Base-by-base conservation (phyloP, 805 yeast species). In the Tetrapisispora fleetii region DNA sequence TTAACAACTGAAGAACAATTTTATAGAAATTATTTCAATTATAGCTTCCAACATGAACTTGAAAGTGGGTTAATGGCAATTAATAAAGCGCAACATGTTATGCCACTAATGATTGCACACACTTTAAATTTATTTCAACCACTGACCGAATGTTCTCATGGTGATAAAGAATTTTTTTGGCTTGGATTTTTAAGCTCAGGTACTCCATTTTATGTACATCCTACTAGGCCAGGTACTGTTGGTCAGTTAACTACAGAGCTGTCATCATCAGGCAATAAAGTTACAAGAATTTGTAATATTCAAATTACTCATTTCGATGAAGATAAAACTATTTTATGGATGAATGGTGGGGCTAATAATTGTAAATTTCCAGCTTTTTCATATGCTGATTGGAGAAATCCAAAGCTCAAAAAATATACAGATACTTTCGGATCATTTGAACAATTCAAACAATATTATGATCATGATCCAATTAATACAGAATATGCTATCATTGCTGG, bases 141-240 rank as follows among this genome's bases (percentile, higher is more conserved):
- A 24, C 67, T 73, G 22, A 64, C 72, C 0, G 70, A 76, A 1
- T 75, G 81, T 17, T 72, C 80, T 18, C 82, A 82, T 72, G 88
- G 88, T 37, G 90, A 83, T 53, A 83, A 83, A 56, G 90, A 83
- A 59, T 71, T 80, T 58, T 78, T 81, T 54, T 83, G 90, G 89
- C 60, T 83, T 28, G 85, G 83, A 0, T 74, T 80, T 58, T 71
- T 76, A 40, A 67, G 75, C 37, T 70, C 76, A 40, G 81, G 86
- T 11, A 79, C 80, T 55, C 79, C 77, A 9, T 56, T 46, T 39
- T 38, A 54, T 5, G 50, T 56, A 13, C 45, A 55, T 37, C 40
- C 45, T 18, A 46, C 48, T 1, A 44, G 50, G 24, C 50, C 57
- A 9, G 57, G 54, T n/a, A 53, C 54, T 11, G 40, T 52, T 17